Conservation (phyloP, 345 rosid genomes). For the Eucalyptus sp. region DNA sequence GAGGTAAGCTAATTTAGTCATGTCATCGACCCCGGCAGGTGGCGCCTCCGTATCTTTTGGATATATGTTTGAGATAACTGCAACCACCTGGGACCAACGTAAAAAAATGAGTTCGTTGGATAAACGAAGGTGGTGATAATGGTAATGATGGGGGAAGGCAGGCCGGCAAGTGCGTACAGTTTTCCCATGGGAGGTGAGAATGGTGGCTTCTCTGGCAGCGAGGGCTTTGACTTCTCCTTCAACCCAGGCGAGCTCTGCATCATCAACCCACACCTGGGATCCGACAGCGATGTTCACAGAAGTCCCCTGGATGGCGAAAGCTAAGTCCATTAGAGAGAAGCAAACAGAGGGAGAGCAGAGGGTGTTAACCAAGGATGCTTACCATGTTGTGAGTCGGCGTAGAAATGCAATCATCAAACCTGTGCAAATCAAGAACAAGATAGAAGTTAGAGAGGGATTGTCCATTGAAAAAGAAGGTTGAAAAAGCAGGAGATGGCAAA, state of each 20-base stretch:
- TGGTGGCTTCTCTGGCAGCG: constrained; percentile 63
- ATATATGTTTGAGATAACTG: constrained; percentile 65
- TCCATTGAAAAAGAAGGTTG: neutral
- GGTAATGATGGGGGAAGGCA: neutral
- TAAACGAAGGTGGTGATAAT: neutral
- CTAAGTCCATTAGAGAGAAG: neutral
- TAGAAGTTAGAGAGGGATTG: neutral
- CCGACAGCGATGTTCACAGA: constrained; percentile 76
- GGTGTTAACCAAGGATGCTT: neutral
- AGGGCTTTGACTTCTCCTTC: constrained; percentile 83
- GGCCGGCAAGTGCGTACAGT: constrained; percentile 15
- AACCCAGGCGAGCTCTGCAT: constrained; percentile 71
- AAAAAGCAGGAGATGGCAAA: neutral
- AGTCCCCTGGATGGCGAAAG: neutral
- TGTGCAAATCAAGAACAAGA: neutral
- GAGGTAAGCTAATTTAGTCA: constrained; percentile 97
- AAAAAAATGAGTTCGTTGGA: neutral
- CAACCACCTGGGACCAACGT: constrained; percentile 49
- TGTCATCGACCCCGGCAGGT: constrained; percentile 99
- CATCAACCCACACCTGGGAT: constrained; percentile 97
- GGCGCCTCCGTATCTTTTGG: constrained; percentile 96
- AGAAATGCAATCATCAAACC: neutral
- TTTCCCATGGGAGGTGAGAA: constrained; percentile 51
- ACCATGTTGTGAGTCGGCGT: neutral
- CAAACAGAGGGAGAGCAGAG: neutral